Percentiles rank a stretch among this genome's conserved stretches.
Conservation (phyloP, 768 basidiomycete genomes). For the Rhizopogon vesiculosus region DNA sequence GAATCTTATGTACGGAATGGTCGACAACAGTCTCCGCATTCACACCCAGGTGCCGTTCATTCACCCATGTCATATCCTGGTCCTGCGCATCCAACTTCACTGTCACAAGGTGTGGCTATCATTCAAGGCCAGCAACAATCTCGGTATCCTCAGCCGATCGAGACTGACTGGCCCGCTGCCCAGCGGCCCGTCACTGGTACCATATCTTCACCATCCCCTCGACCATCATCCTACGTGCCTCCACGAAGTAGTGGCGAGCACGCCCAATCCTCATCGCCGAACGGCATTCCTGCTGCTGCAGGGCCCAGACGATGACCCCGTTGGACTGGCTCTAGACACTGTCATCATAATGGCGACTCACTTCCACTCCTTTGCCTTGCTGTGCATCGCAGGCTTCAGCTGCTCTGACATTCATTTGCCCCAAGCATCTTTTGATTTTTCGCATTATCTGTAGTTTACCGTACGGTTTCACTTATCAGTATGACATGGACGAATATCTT, state of each 20-base stretch:
- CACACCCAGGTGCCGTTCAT: slow-evolving; percentile 34
- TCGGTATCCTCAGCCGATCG: slow-evolving; percentile 37
- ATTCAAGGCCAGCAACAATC: slow-evolving; percentile 39
- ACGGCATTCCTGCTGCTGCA: slow-evolving; percentile 45
- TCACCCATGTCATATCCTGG: slow-evolving; percentile 42
- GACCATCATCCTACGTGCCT: slow-evolving; percentile 49
- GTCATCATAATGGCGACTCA: slow-evolving; percentile 2
- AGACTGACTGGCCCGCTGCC: slow-evolving; percentile 34
- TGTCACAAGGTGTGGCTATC: slow-evolving; percentile 40
- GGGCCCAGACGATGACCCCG: slow-evolving; percentile 35
- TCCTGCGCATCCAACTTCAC: slow-evolving; percentile 38
- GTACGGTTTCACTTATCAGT: slow-evolving; percentile 40
- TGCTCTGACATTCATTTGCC: slow-evolving; percentile 23
- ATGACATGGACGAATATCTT: slow-evolving; percentile 59
- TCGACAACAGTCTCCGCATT: slow-evolving; percentile 35
- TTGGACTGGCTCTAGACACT: slow-evolving; percentile 1
- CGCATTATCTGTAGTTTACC: slow-evolving; percentile 62
- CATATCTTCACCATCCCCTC: slow-evolving; percentile 31
- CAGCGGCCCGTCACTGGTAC: slow-evolving; percentile 36
- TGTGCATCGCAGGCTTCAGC: slow-evolving; percentile 12
- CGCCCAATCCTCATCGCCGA: slow-evolving; percentile 31
- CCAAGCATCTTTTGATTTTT: slow-evolving; percentile 30
- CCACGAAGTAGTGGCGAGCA: slow-evolving; percentile 42
- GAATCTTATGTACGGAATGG: slow-evolving; percentile 34
- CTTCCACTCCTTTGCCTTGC: slow-evolving; percentile 17